Conservation (phyloP, 345 rosid genomes). For the rapeseed (Brassica napus) region DNA sequence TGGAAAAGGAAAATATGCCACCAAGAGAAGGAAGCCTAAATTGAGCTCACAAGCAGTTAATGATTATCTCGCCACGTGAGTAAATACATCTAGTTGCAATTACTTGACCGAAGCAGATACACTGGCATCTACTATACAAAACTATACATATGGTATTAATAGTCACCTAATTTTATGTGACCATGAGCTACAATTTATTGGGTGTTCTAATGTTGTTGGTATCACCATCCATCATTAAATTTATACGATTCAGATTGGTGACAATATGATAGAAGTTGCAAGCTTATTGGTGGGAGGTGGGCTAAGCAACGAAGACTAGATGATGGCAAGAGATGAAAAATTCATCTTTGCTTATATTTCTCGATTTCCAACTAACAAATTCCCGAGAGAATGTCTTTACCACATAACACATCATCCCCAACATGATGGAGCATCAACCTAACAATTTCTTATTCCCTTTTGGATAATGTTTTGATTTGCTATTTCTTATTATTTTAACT, state of each 20-base stretch:
- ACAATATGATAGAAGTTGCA: neutral
- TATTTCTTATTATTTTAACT: neutral
- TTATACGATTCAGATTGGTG: neutral
- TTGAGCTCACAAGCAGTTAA: neutral
- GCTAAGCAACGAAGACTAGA: neutral
- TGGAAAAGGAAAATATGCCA: neutral
- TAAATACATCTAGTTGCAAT: neutral
- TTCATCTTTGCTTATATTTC: neutral
- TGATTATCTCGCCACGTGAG: neutral
- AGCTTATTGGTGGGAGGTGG: neutral
- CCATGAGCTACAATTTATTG: neutral
- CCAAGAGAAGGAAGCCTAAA: neutral
- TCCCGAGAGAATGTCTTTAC: neutral
- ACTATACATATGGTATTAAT: neutral
- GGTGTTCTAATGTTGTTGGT: neutral
- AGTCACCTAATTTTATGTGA: neutral
- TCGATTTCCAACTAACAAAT: neutral
- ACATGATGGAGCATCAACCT: neutral
- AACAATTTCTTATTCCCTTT: neutral
- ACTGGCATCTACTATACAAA: neutral
- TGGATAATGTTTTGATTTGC: neutral
- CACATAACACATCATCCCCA: neutral
- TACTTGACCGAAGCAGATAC: neutral
- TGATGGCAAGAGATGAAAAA: neutral
- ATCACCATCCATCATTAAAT: neutral